phyloP scores from a whole-genome alignment of 2,329 filamentous ascomycete species.

The Hymenoscyphus salicellus region DNA sequence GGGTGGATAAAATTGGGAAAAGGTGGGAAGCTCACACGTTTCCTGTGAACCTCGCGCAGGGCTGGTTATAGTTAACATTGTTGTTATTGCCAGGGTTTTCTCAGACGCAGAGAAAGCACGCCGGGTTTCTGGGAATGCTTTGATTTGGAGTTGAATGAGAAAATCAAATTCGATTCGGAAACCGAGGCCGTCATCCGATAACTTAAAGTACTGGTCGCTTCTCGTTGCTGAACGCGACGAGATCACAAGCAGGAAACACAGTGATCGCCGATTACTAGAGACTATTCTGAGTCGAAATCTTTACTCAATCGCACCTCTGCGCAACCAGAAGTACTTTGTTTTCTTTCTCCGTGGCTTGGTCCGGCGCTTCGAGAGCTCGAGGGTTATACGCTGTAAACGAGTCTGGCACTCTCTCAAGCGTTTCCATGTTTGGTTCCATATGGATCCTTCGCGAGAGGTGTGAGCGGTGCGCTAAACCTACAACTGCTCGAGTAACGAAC shows the following conservation, averaged over 20 bases:
- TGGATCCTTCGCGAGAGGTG: neutral
- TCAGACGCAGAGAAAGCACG: slow-evolving; percentile 3
- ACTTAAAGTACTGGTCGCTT: neutral
- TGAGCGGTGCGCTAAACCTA: neutral
- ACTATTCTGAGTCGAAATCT: neutral
- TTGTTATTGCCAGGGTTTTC: neutral
- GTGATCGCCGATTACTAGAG: neutral
- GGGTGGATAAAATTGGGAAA: slow-evolving; percentile 1
- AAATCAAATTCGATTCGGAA: neutral
- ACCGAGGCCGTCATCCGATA: neutral
- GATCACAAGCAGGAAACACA: neutral
- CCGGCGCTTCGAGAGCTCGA: neutral
- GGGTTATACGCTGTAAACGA: neutral
- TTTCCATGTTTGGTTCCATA: neutral
- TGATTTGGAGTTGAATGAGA: neutral
- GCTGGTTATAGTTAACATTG: neutral
- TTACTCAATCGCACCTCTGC: neutral
- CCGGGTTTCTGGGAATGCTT: slow-evolving; percentile 11
- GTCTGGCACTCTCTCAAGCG: neutral
- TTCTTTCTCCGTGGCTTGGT: neutral
- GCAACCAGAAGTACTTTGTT: neutral
- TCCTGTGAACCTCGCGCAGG: neutral
- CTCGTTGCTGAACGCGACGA: neutral
- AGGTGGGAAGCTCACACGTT: neutral
- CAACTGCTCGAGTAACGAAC: neutral